Evolutionary conservation across 352 stramenopile species (phyloP).

Genomic region (Pythium monospermum): DNA sequence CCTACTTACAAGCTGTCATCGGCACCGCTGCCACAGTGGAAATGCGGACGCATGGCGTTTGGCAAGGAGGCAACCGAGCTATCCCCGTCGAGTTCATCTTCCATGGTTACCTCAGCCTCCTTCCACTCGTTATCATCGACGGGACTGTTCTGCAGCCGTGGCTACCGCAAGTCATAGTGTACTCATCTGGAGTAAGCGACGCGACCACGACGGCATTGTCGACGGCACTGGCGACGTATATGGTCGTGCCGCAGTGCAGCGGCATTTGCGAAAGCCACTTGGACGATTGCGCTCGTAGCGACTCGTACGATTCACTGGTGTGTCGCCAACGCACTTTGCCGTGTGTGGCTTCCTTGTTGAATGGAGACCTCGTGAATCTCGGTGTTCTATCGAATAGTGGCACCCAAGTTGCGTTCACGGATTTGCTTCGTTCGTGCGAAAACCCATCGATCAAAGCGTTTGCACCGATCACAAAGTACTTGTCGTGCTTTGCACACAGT

Average conservation of each 20-base stretch:
- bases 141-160: background rate
- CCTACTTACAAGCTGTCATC: no score
- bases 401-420: background rate
- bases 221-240: background rate
- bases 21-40: no score
- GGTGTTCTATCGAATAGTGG: background rate
- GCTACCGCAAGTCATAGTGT: conserved; percentile 3
- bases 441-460: no score
- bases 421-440: background rate
- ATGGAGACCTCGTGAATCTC: no score
- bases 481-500: no score
- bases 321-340: conserved; percentile 9
- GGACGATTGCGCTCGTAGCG: conserved; percentile 1
- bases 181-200: no score
- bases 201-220: no score
- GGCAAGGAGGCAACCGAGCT: background rate
- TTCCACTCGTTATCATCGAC: background rate
- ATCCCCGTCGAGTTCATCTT: conserved; percentile 9
- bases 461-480: no score
- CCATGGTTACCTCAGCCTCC: conserved; percentile 1
- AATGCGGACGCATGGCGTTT: background rate
- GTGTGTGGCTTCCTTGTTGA: no score
- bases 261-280: background rate
- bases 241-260: conserved; percentile 2
- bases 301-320: conserved; percentile 8